These are phyloP conservation scores for Dothideomycetes sp. DNA, from an alignment of 2,329 filamentous ascomycete genomes.

Conservation along the genomic window DNA sequence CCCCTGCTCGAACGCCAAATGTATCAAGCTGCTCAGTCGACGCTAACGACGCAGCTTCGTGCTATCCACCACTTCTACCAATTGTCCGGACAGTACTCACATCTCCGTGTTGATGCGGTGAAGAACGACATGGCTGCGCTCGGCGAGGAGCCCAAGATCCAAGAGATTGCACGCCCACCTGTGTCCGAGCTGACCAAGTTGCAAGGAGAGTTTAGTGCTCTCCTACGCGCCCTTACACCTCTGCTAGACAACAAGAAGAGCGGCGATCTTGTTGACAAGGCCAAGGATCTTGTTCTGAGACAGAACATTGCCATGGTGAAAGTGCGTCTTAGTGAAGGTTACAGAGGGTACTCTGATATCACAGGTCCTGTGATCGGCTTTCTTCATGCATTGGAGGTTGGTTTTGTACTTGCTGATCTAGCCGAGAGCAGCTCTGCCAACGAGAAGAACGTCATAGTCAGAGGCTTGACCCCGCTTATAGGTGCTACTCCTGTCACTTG, in stretches of 20 bases:
- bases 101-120: slow-evolving; percentile 53
- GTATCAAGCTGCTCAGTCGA: slow-evolving; percentile 44
- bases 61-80: slow-evolving; percentile 56
- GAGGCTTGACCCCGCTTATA: slow-evolving; percentile 4
- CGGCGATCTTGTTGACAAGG: slow-evolving; percentile 4
- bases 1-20: slow-evolving; percentile 52
- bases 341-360: slow-evolving; percentile 76
- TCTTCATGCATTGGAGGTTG: slow-evolving; percentile 66
- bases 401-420: slow-evolving; percentile 21
- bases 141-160: slow-evolving; percentile 51
- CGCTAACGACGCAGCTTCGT: slow-evolving; percentile 46
- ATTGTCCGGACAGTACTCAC: slow-evolving; percentile 59
- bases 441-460: background rate
- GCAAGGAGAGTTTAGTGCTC: slow-evolving; percentile 62
- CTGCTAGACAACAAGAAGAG: slow-evolving; percentile 1
- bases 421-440: background rate
- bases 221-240: slow-evolving; percentile 6
- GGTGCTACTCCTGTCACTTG: slow-evolving; percentile 5
- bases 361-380: slow-evolving; percentile 68
- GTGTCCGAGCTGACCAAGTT: slow-evolving; percentile 57
- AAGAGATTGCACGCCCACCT: slow-evolving; percentile 61
- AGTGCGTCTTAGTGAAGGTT: slow-evolving; percentile 56
- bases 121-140: slow-evolving; percentile 43
- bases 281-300: slow-evolving; percentile 8
- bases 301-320: slow-evolving; percentile 47